Conservation (phyloP, 441 rosid species). For the Erysimum pusillum region DNA sequence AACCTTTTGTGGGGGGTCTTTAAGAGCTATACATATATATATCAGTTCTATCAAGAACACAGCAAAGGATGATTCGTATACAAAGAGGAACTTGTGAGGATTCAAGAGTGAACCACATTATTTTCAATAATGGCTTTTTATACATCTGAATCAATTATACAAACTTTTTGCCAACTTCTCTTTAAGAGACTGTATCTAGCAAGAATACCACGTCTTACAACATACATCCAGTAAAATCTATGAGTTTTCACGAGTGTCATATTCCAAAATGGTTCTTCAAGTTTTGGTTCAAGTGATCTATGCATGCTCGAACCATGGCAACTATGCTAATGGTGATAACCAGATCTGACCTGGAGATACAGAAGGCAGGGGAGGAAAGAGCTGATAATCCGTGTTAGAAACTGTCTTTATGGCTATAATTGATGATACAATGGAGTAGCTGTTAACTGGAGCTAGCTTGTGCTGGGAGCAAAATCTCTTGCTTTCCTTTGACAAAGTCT, state of each 20-base stretch:
- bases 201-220: conserved; percentile 36
- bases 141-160: conserved; percentile 33
- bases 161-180: conserved; percentile 29
- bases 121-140: conserved; percentile 19
- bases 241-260: conserved; percentile 21
- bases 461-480: conserved; percentile 62
- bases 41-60: not conserved
- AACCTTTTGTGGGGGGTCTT: not conserved
- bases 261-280: conserved; percentile 1
- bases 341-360: conserved; percentile 39
- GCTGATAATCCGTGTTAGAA: conserved; percentile 20
- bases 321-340: conserved; percentile 31
- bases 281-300: conserved; percentile 21
- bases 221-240: conserved; percentile 11
- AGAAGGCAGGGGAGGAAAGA: conserved; percentile 8
- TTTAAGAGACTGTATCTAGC: conserved; percentile 38
- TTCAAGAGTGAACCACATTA: conserved; percentile 18
- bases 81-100: conserved; percentile 8
- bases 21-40: not conserved
- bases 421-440: conserved; percentile 20
- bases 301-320: conserved; percentile 25
- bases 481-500: conserved; percentile 66
- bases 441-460: conserved; percentile 47
- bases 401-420: conserved; percentile 37
- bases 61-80: conserved; percentile 9